These are phyloP conservation scores for Termitomyces bulborhizus DNA, from an alignment of 768 basidiomycete genomes.

Conservation along the genomic window DNA sequence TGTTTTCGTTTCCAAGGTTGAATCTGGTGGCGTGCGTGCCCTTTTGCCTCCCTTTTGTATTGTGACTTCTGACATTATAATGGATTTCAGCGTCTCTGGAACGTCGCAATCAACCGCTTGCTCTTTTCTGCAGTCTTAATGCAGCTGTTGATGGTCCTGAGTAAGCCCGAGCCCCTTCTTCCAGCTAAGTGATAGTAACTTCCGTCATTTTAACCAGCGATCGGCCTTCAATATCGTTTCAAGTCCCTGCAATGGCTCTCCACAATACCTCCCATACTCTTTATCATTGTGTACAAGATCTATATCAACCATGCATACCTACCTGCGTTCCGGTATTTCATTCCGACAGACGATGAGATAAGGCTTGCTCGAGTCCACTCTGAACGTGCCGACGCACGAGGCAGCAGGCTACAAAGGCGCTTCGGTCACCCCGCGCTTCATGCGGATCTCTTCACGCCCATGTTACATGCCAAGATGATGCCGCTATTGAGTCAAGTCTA, in stretches of 20 bases:
- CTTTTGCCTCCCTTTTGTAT: neutral
- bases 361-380: slow-evolving; percentile 71
- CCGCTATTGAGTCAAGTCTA: slow-evolving; percentile 72
- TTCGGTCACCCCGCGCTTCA: slow-evolving; percentile 95
- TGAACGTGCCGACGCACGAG: slow-evolving; percentile 62
- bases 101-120: slow-evolving; percentile 87
- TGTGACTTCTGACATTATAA: neutral
- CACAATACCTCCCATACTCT: slow-evolving; percentile 80
- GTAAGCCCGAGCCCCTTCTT: slow-evolving; percentile 40
- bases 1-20: slow-evolving; percentile 81
- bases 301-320: slow-evolving; percentile 70
- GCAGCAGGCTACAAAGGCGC: slow-evolving; percentile 77
- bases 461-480: slow-evolving; percentile 85
- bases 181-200: slow-evolving; percentile 5
- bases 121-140: slow-evolving; percentile 75
- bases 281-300: slow-evolving; percentile 78
- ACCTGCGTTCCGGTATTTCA: slow-evolving; percentile 71
- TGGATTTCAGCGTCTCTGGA: slow-evolving; percentile 76
- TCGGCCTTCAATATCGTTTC: slow-evolving; percentile 76
- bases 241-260: slow-evolving; percentile 75
- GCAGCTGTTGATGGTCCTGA: slow-evolving; percentile 83
- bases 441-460: slow-evolving; percentile 79
- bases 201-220: slow-evolving; percentile 40
- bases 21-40: slow-evolving; percentile 82
- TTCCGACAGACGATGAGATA: slow-evolving; percentile 77